Evolutionary conservation across 306 rosid genomes (phyloP), one percentile per base, ranked within the genome.

Genomic region (Prunus salicina): DNA sequence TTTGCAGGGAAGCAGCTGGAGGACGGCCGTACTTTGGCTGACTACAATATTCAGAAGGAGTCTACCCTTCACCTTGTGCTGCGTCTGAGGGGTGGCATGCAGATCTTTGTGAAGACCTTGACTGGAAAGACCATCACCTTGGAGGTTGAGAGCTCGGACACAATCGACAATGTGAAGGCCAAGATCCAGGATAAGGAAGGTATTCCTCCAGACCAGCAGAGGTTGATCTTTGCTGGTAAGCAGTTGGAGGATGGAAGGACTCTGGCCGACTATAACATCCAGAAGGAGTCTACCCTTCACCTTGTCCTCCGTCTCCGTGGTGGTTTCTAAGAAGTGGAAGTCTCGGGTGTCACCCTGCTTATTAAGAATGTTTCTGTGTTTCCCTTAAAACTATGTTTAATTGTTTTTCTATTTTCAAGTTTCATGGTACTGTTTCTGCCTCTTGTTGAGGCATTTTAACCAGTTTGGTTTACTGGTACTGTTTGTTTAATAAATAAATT

Each of bases 121-220:
- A 90, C 96, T 0, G 92, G 96, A 0, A 90, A 90, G 57, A 90
- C 95, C 9, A 90, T 90, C 4, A 90, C 95, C 12, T 69, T 90
- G 0, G 95, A 90, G 79, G 95, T 90, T 0, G 95, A 90, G 68
- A 87, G 91, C 28, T 90, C 95, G 0, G 95, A 90, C 80, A 90
- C 95, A 2, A 90, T 90, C 0, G 95, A 90, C 68, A 90, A 90
- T 1, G 95, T 90, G 0, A 90, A 90, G 82, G 86, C 95, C 0
- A 90, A 90, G 75, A 90, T 90, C 58, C 95, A 90, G 20, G 95
- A 90, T n/a, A 90, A 90, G 83, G 95, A 90, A 12, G 95, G 95
- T 0, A 90, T 90, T 0, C 95, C 95, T 0, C 95, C 95, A 0
- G 95, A 90, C 75, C 95, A 90, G 78, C 95, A 90, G 84, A 77